Base-by-base conservation (phyloP, 1,284 basidiomycete genomes). In the Vanrija sp. region DNA sequence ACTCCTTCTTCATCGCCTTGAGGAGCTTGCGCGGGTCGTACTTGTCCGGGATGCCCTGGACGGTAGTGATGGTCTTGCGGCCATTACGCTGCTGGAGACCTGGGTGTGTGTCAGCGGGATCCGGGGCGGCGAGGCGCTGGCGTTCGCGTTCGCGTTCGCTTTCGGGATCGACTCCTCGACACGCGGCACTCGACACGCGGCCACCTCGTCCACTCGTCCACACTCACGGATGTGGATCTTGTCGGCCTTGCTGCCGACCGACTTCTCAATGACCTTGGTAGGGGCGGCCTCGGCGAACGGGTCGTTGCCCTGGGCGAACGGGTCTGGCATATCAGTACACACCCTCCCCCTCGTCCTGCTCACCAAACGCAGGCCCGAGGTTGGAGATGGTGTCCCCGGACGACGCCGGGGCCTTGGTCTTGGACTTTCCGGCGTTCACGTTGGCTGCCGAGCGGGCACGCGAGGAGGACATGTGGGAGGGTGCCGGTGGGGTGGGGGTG, bases 1-100 rank as follows among this genome's bases (percentile, higher is more conserved):
- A 98, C 81, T 97, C 93, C 89, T 95, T 96, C 85, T 98, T 98
- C 83, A 98, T 98, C 20, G 90, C 93, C 78, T 98, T 98, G 77
- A 98, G 82, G 62, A 99, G 83, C 81, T 98, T 98, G 86, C 97
- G 97, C 60, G 87, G 84, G 78, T 98, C 93, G 79, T 95, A 98
- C 79, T 92, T 86, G 79, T 89, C 92, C 57, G 91, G 91, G 61
- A 99, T 80, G 63, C 96, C 96, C 79, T 98, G 95, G 64, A 98
- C 83, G 55, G 95, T 99, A 41, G 96, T 99, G 80, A 98, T 80
- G 61, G 94, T 97, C 84, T 99, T 99, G 69, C 96, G 85, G 66
- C 96, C 96, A 84, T 98, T 99, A 71, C 96, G 84, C 79, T 99
- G 96, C 79, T 99, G 96, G 72, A 99, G 89, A 81, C 81, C 75